A percentile compares a stretch with the other conserved stretches of the same genome.
These are phyloP conservation scores for Alternaria postmessia DNA, from an alignment of 2,329 filamentous ascomycete species.

Conservation along the genomic window DNA sequence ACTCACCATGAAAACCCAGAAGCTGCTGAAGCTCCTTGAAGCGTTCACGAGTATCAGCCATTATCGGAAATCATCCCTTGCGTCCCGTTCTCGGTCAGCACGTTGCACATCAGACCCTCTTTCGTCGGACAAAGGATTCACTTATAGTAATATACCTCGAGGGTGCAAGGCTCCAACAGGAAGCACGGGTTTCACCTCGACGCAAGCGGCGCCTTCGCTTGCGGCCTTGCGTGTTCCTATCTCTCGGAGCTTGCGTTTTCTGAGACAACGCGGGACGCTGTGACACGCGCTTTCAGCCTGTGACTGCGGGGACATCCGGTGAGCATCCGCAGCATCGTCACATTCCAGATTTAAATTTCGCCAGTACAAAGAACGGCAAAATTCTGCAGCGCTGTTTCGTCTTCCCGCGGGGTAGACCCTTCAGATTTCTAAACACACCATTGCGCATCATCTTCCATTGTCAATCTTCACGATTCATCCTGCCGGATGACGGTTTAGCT, in stretches of 20 bases:
- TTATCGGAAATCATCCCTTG: slow-evolving; percentile 1
- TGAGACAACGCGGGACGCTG: slow-evolving; percentile 20
- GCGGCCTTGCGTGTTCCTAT: slow-evolving; percentile 5
- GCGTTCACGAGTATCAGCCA: slow-evolving; percentile 6
- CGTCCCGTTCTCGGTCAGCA: slow-evolving; percentile 8
- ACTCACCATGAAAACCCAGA: slow-evolving; percentile 14
- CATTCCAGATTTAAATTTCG: not conserved
- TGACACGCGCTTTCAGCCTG: slow-evolving; percentile 10
- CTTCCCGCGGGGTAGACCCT: slow-evolving; percentile 5
- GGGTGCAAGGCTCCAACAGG: slow-evolving; percentile 4
- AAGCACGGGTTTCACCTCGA: slow-evolving; percentile 13
- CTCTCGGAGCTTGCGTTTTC: slow-evolving; percentile 10
- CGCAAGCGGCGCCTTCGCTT: slow-evolving; percentile 12
- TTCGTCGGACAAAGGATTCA: slow-evolving; percentile 8
- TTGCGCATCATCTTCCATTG: slow-evolving; percentile 1
- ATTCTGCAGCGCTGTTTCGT: slow-evolving; percentile 6
- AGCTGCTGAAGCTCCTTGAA: slow-evolving; percentile 2
- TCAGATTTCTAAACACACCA: slow-evolving; percentile 6
- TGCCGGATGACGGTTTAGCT: not conserved
- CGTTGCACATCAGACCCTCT: slow-evolving; percentile 15
- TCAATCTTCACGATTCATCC: slow-evolving; percentile 6
- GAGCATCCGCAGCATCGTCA: slow-evolving; percentile 6
- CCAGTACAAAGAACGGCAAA: not conserved
- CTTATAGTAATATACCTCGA: slow-evolving; percentile 17
- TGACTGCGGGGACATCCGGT: slow-evolving; percentile 15